Base-by-base conservation (phyloP, 768 basidiomycete genomes). In the Podaxis carcinomalis region DNA sequence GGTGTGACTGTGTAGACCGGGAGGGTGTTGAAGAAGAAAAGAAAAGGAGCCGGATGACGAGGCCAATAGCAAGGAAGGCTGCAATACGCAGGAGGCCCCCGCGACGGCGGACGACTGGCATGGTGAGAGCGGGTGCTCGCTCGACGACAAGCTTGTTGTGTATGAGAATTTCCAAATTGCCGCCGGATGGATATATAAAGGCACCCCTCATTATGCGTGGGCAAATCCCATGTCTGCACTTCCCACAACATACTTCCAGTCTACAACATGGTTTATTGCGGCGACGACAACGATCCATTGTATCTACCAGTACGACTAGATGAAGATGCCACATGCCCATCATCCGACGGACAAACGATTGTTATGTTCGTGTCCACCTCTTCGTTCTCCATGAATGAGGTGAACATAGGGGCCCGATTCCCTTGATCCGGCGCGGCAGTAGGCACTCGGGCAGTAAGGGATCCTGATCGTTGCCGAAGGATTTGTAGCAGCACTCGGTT, bases 51-150 rank as follows among this genome's bases (percentile, higher is more conserved):
- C 75, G 75, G 49, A 78, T 51, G 40, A 77, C 53, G 62, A 80
- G 68, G 53, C 67, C 70, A 28, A 72, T 62, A 39, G 67, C 67
- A 32, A 73, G 65, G 51, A 78, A 49, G 61, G 75, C 65, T 13
- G 75, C 62, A 27, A 83, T 66, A 50, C 82, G 81, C 44, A 78
- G 72, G n/a, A 83, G 69, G 60, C 72, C 82, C 35, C 83, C 77
- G 32, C 84, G 77, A 56, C 84, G 84, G 36, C 83, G 59, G 62
- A 75, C 67, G 54, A 80, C 58, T 56, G 73, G 67, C 80, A 82
- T 80, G 65, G 66, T 61, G 62, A 57, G 56, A 35, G n/a, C 27
- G 40, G 50, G 27, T 44, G 37, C 50, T 19, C 59, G 14, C 28
- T 27, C 44, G 32, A 27, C 40, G 19, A 16, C n/a, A 59, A 14